Base-by-base conservation (phyloP, 495 filamentous ascomycete genomes). In the Aspergillus nidulans region DNA sequence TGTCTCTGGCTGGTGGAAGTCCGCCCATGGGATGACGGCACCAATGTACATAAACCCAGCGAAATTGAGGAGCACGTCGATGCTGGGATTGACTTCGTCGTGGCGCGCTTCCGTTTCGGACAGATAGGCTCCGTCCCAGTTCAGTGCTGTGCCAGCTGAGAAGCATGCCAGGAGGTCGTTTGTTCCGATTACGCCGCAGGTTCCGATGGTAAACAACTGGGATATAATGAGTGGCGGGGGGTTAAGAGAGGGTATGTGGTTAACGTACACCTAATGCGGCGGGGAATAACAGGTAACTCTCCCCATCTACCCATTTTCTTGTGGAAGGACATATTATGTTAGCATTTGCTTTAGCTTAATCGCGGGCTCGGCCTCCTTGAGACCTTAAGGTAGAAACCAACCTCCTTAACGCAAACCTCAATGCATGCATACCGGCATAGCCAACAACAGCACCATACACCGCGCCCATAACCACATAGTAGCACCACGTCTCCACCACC, bases 11-110 rank as follows among this genome's bases (percentile, higher is more conserved):
- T 55, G 52, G 21, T 55, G 40, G 18, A 55, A 55, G 7, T 55
- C 52, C 3, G 16, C 30, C 52, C 52, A 55, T 2, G 52, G 52
- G 13, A 55, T 39, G 9, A 55, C 23, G 13, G 52, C 43, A 4
- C 52, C 52, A 12, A 55, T 55, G 43, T 55, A 55, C 52, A 55
- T 48, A 32, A 55, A 55, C 12, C 43, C 52, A 25, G 30, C 52
- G n/a, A 55, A 55, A 32, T 55, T 55, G 1, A 55, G 43, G 7
- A 55, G 52, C 13, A 55, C 52, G 21, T 55, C 52, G n/a, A 55
- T 48, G 28, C 28, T 39, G 5, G 52, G 10, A 13, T 55, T 55
- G 43, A 55, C 52, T 38, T 55, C 52, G 43, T 55, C 52, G 43
- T 55, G 52, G 15, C 52, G 52, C 12, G 52, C 52, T 28, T 55